Evolutionary conservation across 2,329 filamentous ascomycete genomes (phyloP).

Genomic region (Chrysoporthe puriensis): DNA sequence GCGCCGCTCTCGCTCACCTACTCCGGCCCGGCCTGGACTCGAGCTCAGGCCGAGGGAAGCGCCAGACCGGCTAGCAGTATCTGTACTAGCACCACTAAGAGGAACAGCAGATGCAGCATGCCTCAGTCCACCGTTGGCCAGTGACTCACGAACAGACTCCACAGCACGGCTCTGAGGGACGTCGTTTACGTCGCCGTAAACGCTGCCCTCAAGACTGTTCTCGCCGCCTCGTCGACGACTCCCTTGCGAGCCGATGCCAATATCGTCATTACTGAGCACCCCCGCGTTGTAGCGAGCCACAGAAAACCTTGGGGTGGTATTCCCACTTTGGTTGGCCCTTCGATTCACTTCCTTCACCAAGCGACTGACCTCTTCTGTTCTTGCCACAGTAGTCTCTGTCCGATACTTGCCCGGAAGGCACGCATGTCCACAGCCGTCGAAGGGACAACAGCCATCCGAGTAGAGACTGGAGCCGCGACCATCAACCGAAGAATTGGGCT

Average conservation of each 20-base stretch:
- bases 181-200: conserved; percentile 56
- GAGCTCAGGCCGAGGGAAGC: conserved; percentile 48
- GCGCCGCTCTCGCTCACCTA: conserved; percentile 55
- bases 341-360: conserved; percentile 45
- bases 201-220: conserved; percentile 32
- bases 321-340: conserved; percentile 26
- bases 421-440: conserved; percentile 68
- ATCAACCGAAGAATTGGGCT: conserved; percentile 28
- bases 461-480: conserved; percentile 29
- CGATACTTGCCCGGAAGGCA: conserved; percentile 63
- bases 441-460: conserved; percentile 62
- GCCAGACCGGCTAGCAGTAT: conserved; percentile 10
- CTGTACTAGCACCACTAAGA: conserved; percentile 31
- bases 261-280: conserved; percentile 12
- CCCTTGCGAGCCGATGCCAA: conserved; percentile 11
- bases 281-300: conserved; percentile 11
- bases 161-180: conserved; percentile 64
- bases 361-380: conserved; percentile 57
- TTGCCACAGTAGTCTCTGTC: conserved; percentile 48
- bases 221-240: conserved; percentile 21
- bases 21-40: conserved; percentile 48
- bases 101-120: conserved; percentile 3
- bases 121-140: conserved; percentile 28
- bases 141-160: conserved; percentile 59
- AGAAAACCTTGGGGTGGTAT: conserved; percentile 27